Percentiles rank a stretch among this genome's conserved stretches.
Conservation (phyloP, 1,139 yeast species). For the Trichomonascaceae sp. region DNA sequence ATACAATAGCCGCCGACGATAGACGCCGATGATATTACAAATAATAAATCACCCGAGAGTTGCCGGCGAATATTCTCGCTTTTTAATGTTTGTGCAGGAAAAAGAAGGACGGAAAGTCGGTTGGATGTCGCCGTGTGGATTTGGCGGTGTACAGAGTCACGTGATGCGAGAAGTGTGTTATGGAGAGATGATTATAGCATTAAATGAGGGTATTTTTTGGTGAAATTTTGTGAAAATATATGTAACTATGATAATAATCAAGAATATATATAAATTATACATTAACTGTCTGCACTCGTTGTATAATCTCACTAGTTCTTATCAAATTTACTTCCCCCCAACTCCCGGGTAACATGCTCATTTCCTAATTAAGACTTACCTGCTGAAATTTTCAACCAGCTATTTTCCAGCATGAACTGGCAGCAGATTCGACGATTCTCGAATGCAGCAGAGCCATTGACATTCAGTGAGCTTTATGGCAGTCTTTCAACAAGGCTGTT, state of each 20-base stretch:
- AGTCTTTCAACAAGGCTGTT: slow-evolving; percentile 15
- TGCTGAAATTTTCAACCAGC: neutral
- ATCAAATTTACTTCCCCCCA: neutral
- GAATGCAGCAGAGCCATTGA: neutral
- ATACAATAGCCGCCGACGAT: neutral
- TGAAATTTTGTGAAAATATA: too few relatives aligned
- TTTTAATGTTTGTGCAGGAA: neutral
- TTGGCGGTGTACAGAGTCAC: neutral
- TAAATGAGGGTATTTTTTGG: neutral
- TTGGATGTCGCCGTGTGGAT: neutral
- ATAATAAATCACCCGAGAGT: neutral
- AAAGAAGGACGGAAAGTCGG: neutral
- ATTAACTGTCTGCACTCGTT: too few relatives aligned
- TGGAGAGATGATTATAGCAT: neutral
- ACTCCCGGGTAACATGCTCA: neutral
- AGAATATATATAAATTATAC: too few relatives aligned
- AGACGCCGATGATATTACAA: neutral
- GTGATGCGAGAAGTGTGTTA: neutral
- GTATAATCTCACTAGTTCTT: too few relatives aligned
- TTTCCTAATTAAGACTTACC: neutral
- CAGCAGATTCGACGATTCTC: neutral
- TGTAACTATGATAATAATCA: too few relatives aligned
- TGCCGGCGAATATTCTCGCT: neutral
- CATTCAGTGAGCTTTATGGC: slow-evolving; percentile 10
- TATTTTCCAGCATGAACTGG: neutral